Base-by-base conservation (phyloP, 495 filamentous ascomycete genomes). In the Aspergillus sparsus region DNA sequence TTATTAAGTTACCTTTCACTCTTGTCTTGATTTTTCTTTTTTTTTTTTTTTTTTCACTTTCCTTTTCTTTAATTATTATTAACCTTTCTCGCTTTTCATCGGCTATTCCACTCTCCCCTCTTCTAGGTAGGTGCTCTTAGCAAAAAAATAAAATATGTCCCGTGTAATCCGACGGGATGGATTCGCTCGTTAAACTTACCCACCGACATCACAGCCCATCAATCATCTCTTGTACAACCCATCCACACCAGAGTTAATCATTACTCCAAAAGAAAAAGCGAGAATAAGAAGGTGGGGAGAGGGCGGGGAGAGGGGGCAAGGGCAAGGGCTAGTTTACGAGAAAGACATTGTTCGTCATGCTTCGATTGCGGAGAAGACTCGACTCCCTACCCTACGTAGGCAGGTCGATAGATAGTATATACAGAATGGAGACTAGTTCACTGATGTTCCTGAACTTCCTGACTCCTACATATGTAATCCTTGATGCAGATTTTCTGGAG, bases 221-320 rank as follows among this genome's bases (percentile, higher is more conserved):
- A 34, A 11, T 51, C 2, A 51, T 7, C 27, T 36, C 13, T 37
- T 15, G 16, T 35, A 18, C 42, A 37, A 27, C 21, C 42, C 31
- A 36, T 47, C 44, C 12, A 47, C 16, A 13, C 55, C 31, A 33
- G 16, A 18, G 55, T 58, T 33, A 50, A 50, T 58, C 55, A 21
- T 42, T 58, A 39, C 32, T 42, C 44, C n/a, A 37, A 37, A n/a
- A 36, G 50, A 35, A 13, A 53, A 34, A 53, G 31, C 16, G 31
- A 50, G 6, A 13, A 12, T 37, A 53, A 27, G 1, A 27, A 27
- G 21, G 21, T 3, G 21, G 21, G 21, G 3, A 27, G 21, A 27
- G 21, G 21, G 21, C 21, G 21, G 21, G 3, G 21, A 27, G 21
- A 27, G 21, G 21, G 21, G 21, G 21, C 21, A 27, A 27, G 21